phyloP scores from a whole-genome alignment of 352 stramenopile species.

The Halophytophthora polymorphica region DNA sequence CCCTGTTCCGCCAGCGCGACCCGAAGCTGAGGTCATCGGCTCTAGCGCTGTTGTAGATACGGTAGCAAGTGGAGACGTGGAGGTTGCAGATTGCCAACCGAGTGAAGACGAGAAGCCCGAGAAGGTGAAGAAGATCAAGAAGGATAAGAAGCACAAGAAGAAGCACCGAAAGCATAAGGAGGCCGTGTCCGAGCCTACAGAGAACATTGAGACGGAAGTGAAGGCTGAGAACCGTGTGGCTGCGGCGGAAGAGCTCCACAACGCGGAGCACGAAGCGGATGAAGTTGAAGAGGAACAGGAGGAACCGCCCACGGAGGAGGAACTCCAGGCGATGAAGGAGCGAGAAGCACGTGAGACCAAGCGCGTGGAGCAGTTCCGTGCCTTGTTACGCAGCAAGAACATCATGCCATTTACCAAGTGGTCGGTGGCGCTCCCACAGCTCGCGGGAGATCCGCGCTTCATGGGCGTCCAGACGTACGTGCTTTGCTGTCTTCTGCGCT shows the following conservation, averaged over 20 bases:
- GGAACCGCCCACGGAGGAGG: conserved; percentile 27
- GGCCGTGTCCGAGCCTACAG: conserved; percentile 14
- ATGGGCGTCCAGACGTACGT: conserved; percentile 55
- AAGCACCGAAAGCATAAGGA: conserved; percentile 19
- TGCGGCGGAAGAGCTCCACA: conserved; percentile 5
- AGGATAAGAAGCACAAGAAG: conserved; percentile 22
- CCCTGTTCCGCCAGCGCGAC: conserved; percentile 15
- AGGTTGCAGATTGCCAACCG: not conserved
- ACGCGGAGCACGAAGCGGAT: conserved; percentile 1
- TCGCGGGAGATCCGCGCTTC: conserved; percentile 70
- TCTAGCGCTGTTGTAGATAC: no score
- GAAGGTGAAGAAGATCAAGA: conserved; percentile 18
- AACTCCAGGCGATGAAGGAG: conserved; percentile 29
- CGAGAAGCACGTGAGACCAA: conserved; percentile 38
- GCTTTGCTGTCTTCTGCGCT: not conserved
- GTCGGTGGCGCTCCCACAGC: conserved; percentile 74
- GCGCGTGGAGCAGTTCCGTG: conserved; percentile 53
- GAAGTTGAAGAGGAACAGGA: conserved; percentile 26
- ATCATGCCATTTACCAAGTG: conserved; percentile 85
- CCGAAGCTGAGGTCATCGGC: conserved; percentile 12
- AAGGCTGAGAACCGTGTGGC: conserved; percentile 3
- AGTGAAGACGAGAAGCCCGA: not conserved
- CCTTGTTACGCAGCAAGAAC: conserved; percentile 79
- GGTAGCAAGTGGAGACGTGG: not conserved
- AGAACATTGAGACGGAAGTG: conserved; percentile 8